phyloP scores from a whole-genome alignment of 768 basidiomycete species.

The Mycena epipterygia region DNA sequence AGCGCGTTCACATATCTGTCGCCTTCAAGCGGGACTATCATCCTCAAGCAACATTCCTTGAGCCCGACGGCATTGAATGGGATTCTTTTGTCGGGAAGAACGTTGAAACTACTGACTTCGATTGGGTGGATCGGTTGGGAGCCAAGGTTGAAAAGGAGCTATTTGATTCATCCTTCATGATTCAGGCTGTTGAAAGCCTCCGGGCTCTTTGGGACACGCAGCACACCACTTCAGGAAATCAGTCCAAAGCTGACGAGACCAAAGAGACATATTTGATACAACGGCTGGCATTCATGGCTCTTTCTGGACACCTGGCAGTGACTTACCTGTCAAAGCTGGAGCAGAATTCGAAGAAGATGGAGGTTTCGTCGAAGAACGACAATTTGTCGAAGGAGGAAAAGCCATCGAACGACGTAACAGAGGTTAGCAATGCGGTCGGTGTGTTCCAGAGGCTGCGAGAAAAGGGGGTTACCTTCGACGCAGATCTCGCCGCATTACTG shows the following conservation, averaged over 20 bases:
- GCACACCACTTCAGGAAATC: too few species aligned
- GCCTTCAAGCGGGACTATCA: too few species aligned
- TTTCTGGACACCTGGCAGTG: neutral
- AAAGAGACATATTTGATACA: neutral
- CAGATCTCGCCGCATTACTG: constrained; percentile 3
- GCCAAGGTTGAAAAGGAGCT: neutral
- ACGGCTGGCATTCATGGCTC: neutral
- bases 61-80: too few species aligned
- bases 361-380: too few species aligned
- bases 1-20: too few species aligned
- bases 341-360: neutral
- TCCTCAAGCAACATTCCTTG: too few species aligned
- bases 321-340: neutral
- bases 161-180: too few species aligned
- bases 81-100: too few species aligned
- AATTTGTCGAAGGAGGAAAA: too few species aligned
- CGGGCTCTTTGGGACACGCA: neutral
- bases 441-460: neutral
- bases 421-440: neutral
- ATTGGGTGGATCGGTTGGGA: neutral
- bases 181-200: neutral
- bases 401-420: neutral
- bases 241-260: neutral
- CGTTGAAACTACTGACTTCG: neutral
- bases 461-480: neutral